Evolutionary conservation across 2,329 filamentous ascomycete species (phyloP), one percentile per base, ranked within the genome.

Genomic region (Fusarium albosuccineum): DNA sequence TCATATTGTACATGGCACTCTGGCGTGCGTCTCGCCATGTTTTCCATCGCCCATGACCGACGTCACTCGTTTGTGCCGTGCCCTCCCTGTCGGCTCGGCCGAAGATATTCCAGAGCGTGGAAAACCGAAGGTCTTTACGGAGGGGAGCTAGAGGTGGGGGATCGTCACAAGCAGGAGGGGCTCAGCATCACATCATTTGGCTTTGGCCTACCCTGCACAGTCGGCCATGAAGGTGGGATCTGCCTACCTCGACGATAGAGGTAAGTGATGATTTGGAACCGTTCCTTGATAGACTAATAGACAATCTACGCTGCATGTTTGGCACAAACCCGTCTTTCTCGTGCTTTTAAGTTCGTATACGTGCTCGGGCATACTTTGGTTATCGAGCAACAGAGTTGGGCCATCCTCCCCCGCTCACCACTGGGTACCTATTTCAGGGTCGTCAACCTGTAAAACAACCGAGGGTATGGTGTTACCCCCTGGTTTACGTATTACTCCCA

Each of bases 101-200:
- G 39, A 26, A 13, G 39, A 44, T 44, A 27, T 40, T 27, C 29
- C 27, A 22, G 27, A 33, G 36, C 17, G 14, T 29, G 16, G 50
- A 30, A 11, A 11, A 11, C 9, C 49, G 10, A 27, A 27, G 17
- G 22, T 36, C 16, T 17, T 49, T 17, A 27, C 30, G 10, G 37
- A 9, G 49, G 29, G 36, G n/a, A 14, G 57, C 46, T 68, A 68
- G 50, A 63, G 50, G 66, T 69, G 66, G 66, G 66, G 66, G 66
- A 69, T 68, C 66, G 54, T 44, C 62, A 42, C 51, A 49, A 67
- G 66, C 46, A 53, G 55, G 66, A 67, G 66, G 66, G 66, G 66
- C 40, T 56, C 42, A 33, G 41, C 14, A 37, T 46, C 40, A 29
- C 17, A 62, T 42, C 39, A 41, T 54, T 30, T 9, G 27, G 2